Base-by-base conservation (phyloP, 2,329 filamentous ascomycete species). In the Verticillium nubilum region DNA sequence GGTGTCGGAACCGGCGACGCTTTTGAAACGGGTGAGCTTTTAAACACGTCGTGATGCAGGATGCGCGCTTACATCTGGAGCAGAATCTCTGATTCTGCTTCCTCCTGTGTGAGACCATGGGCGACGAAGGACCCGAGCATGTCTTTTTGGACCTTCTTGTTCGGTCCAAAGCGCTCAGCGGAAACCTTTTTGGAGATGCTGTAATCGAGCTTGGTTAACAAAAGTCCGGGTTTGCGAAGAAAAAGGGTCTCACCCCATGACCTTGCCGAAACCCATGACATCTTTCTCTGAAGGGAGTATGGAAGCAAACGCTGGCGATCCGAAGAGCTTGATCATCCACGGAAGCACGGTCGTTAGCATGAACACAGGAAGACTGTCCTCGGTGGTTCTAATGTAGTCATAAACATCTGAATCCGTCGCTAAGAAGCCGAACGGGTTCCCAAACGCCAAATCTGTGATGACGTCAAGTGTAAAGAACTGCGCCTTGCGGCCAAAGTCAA, bases 1-100 rank as follows among this genome's bases (percentile, higher is more conserved):
- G 7, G 82, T 85, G 60, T 86, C 84, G 0, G 81, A 82, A 5
- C 84, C 84, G 4, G 83, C 83, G 4, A 82, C 73, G 47, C 75
- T 75, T 52, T 57, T 31, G 5, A 5, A 12, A 31, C 29, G 29
- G 12, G 12, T 31, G 29, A 31, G 29, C 29, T 31, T 31, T 12
- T 31, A 12, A 31, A 31, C n/a, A n/a, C n/a, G n/a, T n/a, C n/a
- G n/a, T n/a, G n/a, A n/a, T n/a, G n/a, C n/a, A n/a, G n/a, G n/a
- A n/a, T n/a, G n/a, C n/a, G n/a, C n/a, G n/a, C n/a, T n/a, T n/a
- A n/a, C 65, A 76, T 73, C 60, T 77, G 72, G 54, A 78, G 76
- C 13, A 80, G 67, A 1, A 75, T 70, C 63, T 78, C 78, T 53
- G 83, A 80, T 54, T 80, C 73, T 53, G 72, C 70, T 42, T 77